Evolutionary conservation across 306 rosid species (phyloP), one percentile per base, ranked within the genome.

Genomic region (Dryas alaskensis): DNA sequence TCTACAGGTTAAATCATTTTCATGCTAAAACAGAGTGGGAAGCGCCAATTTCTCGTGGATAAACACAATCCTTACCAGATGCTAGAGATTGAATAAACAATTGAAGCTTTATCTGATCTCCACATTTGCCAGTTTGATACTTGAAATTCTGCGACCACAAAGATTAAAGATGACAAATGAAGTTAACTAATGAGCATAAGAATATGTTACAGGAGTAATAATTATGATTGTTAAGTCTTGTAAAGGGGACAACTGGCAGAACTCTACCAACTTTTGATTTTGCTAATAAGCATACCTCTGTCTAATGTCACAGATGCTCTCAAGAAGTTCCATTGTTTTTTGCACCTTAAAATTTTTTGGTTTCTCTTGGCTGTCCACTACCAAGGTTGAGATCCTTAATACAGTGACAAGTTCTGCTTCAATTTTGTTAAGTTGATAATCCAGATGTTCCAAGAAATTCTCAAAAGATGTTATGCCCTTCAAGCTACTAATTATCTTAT

Each of bases 391-490:
- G 75, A 83, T 88, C 74, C 83, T 87, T 80, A 89, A 76, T 69
- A 90, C 72, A 63, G 89, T 72, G 49, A 84, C 76, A 59, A 94
- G 95, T 81, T 91, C 89, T 46, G 82, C 85, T 84, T 94, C 96
- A 65, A 89, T 91, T 80, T 78, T 84, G 57, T 78, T 46, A 22
- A 94, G 92, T 65, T 88, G 90, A 67, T 78, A 67, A 81, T 89
- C 96, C 64, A 91, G 78, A 70, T 70, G 86, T 73, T 83, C 91
- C 77, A 92, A 75, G 83, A 92, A 89, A 37, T 72, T 84, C 78
- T 83, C 86, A 66, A 81, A 91, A 42, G 97, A 83, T 40, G 84
- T 77, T 71, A 86, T 65, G 76, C 81, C 85, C 51, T 65, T 81
- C 83, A 89, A 77, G 79, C 70, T 62, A 8, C 73, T 76, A 14